Base-by-base conservation (phyloP, 495 filamentous ascomycete genomes). In the Wilcoxina mikolae region DNA sequence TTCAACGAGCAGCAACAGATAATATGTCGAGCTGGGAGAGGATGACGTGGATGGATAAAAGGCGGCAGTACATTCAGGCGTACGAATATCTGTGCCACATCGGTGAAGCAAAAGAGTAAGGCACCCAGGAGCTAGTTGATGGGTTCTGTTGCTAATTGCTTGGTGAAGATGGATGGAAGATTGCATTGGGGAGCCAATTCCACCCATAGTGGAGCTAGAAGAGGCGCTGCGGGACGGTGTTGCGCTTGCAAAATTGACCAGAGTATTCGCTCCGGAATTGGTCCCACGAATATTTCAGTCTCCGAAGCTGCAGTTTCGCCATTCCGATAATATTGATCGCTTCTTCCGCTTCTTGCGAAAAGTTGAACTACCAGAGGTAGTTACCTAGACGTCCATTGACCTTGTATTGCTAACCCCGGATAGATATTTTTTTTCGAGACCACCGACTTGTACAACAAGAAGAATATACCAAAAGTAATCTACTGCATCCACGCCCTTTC, bases 61-160 rank as follows among this genome's bases (percentile, higher is more conserved):
- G 95, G 66, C 77, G 93, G 47, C 88, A 96, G 65, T 96, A 94
- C 65, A 72, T 96, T 29, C 87, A 94, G 68, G 93, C 93, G 9
- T 99, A 99, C 65, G 93, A 99, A 68, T 99, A 99, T 65, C 79
- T 99, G 38, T 99, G 93, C 64, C 93, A 99, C 64, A 96, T 99
- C 63, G 93, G 93, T 60, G 93, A 99, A 74, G 93, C 93, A 44
- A 96, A 96, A 67, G 88, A 96, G 64, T 66, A 33, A 58, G 64
- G 53, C 20, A 2, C 26, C 24, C 2, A 50, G 12, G 2, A 27
- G 24, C 22, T 20, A 31, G 2, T 22, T 50, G 47, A 15, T 20
- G 18, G n/a, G 17, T 23, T 58, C 24, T 57, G 43, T 24, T 26
- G 50, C 48, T 41, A n/a, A 54, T 43, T 28, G 39, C 18, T 2